Percentiles rank a stretch among this genome's conserved stretches.
Conservation (phyloP, 73 alveolate genomes). For the Paramecium caudatum region DNA sequence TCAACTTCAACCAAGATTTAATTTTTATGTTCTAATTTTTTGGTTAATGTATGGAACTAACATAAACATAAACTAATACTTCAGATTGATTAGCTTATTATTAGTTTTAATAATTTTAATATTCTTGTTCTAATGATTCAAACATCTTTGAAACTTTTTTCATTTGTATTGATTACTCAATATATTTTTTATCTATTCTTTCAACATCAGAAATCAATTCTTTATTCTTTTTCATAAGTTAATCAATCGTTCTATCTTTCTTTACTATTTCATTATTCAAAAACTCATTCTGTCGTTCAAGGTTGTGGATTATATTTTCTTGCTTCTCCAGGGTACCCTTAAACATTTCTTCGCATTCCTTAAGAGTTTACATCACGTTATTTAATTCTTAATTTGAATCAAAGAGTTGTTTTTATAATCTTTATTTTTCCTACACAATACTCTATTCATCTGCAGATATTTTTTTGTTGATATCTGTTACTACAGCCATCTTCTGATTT, state of each 20-base stretch:
- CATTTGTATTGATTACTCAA: not conserved
- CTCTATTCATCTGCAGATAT: not conserved
- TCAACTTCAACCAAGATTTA: not conserved
- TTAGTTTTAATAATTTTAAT: not conserved
- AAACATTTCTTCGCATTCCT: slow-evolving; percentile 47
- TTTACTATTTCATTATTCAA: not conserved
- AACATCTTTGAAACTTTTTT: not conserved
- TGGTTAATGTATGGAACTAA: slow-evolving; percentile 27
- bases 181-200: slow-evolving; percentile 2
- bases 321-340: not conserved
- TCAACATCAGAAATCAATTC: slow-evolving; percentile 26
- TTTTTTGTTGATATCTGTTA: not conserved
- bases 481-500: not conserved
- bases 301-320: slow-evolving; percentile 3
- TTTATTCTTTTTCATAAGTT: slow-evolving; percentile 33
- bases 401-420: not conserved
- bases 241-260: slow-evolving; percentile 16
- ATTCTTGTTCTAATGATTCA: slow-evolving; percentile 34
- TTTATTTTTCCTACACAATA: slow-evolving; percentile 34
- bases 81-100: slow-evolving; percentile 45
- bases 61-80: slow-evolving; percentile 19
- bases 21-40: slow-evolving; percentile 36
- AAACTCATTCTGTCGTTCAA: not conserved
- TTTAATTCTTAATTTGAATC: slow-evolving; percentile 33
- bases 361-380: slow-evolving; percentile 21